Base-by-base conservation (phyloP, 176 grass and related monocot species). In the Stipa capillata region DNA sequence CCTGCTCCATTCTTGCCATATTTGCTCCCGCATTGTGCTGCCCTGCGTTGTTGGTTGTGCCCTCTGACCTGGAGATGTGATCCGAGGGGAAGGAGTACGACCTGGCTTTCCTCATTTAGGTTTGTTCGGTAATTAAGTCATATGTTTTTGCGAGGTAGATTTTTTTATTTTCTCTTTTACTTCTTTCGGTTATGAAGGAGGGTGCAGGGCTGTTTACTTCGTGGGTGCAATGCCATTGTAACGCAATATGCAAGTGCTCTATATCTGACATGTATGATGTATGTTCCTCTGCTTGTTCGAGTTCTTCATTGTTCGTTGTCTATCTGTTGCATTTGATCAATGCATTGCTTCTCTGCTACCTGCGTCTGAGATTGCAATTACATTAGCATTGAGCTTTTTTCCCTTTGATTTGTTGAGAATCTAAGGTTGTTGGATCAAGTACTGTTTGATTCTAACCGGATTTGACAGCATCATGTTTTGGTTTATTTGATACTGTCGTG, bases 21-120 rank as follows among this genome's bases (percentile, higher is more conserved):
- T 71, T 77, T 77, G 65, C 73, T 56, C 6, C 57, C 2, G 44
- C 85, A 77, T 77, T 77, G 65, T 6, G 29, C 28, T 78, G 28
- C 0, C 60, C 25, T 36, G n/a, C 7, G 6, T 72, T 20, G 4
- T 3, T 71, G 51, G 6, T 2, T 60, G 52, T 69, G 64, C 1
- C 54, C 9, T 64, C 7, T 49, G 45, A 41, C 21, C 77, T 32
- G 59, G 40, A 10, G 14, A 72, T 25, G 27, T 53, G 84, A 47
- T 37, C 40, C 10, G 42, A 65, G 76, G 11, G 16, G 32, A 10
- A 66, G 40, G 56, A 37, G 56, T 28, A 36, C 25, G 28, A 51
- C 6, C 5, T 52, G n/a, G 1, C 28, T 68, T 14, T 73, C 3
- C 42, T 65, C 59, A 27, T 47, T 51, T 37, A 13, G 43, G 7